Base-by-base conservation (phyloP, 164 flowering plant genomes). In the Vitis rupestris region DNA sequence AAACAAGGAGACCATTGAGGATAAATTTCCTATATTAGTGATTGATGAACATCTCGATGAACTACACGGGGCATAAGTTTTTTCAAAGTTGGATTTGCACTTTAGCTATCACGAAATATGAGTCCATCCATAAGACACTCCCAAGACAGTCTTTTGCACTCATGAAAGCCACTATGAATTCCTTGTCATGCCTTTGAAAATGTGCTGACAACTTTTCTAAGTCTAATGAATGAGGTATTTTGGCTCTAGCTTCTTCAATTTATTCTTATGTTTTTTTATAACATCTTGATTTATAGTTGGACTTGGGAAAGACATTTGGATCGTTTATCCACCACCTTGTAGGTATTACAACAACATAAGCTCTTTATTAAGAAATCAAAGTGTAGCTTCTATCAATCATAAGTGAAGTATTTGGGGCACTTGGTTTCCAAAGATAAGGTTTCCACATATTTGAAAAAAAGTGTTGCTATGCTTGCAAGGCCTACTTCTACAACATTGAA, bases 131-230 rank as follows among this genome's bases (percentile, higher is more conserved):
- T 23, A 23, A 23, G 67, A 70, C 17, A 19, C 44, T 27, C 12
- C 44, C 0, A 70, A 70, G 17, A 70, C 61, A 0, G 61, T 67
- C 2, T 70, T 70, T 19, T 1, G 73, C 4, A 63, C 67, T 1
- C 62, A 70, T 37, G 37, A 49, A 9, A 65, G 56, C 0, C 57
- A 49, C n/a, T 60, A 59, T 60, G 64, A 69, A 48, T 70, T 61
- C 9, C 9, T 50, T 11, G 72, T 70, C 0, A 70, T 51, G 72
- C 72, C 66, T 27, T 70, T 70, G 62, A 59, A 1, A 70, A 70
- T 48, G 73, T 61, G 0, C 73, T 66, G 2, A 9, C 52, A 2
- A 62, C 67, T 1, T 70, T 70, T 11, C 31, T 62, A 53, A 12
- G 30, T 31, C 37, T 61, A 16, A 19, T 15, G 31, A 62, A 47